Conservation (phyloP, 1,139 yeast species). For the Lodderomyces theae region DNA sequence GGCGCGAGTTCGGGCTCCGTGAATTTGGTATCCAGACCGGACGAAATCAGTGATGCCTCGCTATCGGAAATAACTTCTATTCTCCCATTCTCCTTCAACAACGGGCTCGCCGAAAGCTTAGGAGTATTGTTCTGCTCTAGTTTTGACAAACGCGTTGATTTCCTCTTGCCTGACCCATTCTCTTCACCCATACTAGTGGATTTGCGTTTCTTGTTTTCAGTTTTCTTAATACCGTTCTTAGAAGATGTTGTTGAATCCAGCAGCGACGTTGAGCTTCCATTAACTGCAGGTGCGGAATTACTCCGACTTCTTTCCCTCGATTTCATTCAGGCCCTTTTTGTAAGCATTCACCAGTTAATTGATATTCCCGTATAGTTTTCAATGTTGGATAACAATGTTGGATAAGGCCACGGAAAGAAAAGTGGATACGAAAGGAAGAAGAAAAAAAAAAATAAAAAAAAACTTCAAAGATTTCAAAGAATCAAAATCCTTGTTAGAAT, state of each 20-base stretch:
- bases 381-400: neutral
- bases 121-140: slow-evolving; percentile 8
- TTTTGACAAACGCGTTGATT: slow-evolving; percentile 13
- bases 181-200: neutral
- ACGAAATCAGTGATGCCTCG: slow-evolving; percentile 8
- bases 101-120: slow-evolving; percentile 13
- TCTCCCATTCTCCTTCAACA: slow-evolving; percentile 9
- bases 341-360: neutral
- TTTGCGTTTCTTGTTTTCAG: slow-evolving; percentile 1
- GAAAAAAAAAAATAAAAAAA: slow-evolving; percentile 1
- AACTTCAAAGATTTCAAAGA: too few relatives aligned
- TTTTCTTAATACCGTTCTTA: neutral
- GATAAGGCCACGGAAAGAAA: neutral
- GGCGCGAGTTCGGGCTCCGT: slow-evolving; percentile 58
- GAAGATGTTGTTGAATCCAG: neutral
- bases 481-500: too few relatives aligned
- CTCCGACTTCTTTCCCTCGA: slow-evolving; percentile 9
- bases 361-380: neutral
- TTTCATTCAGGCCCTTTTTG: slow-evolving; percentile 4
- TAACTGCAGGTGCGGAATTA: neutral
- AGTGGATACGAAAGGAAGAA: neutral
- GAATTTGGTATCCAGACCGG: slow-evolving; percentile 27
- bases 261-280: slow-evolving; percentile 3
- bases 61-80: slow-evolving; percentile 7
- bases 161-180: slow-evolving; percentile 27